Evolutionary conservation across 2,329 filamentous ascomycete genomes (phyloP), one percentile per base, ranked within the genome.

Genomic region (Neonectria hederae): DNA sequence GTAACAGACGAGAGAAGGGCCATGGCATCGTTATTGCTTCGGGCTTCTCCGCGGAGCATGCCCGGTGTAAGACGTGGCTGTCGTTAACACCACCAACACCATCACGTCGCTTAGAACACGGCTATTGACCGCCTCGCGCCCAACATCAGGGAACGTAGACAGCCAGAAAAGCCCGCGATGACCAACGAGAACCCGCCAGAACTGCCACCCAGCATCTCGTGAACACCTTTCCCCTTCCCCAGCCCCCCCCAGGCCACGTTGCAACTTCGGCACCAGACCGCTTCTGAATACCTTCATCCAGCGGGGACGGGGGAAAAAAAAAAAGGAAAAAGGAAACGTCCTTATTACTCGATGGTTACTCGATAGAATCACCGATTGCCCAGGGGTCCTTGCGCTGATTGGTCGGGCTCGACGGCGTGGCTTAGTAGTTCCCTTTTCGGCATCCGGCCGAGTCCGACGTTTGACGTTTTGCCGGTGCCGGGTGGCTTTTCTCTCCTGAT

Each of bases 321-420:
- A n/a, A n/a, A n/a, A n/a, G n/a, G n/a, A n/a, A 1, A 26, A 35
- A 32, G 10, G 13, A 38, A 38, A 32, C 40, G 28, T 13, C 46
- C 19, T 21, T 55, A 74, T 81, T 81, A 81, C 79, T 79, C 78
- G 78, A 81, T 79, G 52, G 70, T 82, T 82, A 82, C 80, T 83
- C 81, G 80, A 83, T 82, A 64, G 69, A 81, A 83, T 81, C 76
- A 76, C 74, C 66, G 42, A 71, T 55, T 60, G 51, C 13, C 13
- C 43, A 54, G 57, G 58, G 59, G 42, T 21, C 54, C 24, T 45
- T 51, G 13, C 19, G 58, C 45, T 73, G 72, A 75, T 75, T 75
- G 72, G 72, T 26, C 21, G 11, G 38, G 2, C n/a, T n/a, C n/a
- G 35, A 10, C 6, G 35, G 17, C n/a, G 46, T 42, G 46, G 35